Conservation (phyloP, 306 rosid genomes). For the Castanospermum australe region DNA sequence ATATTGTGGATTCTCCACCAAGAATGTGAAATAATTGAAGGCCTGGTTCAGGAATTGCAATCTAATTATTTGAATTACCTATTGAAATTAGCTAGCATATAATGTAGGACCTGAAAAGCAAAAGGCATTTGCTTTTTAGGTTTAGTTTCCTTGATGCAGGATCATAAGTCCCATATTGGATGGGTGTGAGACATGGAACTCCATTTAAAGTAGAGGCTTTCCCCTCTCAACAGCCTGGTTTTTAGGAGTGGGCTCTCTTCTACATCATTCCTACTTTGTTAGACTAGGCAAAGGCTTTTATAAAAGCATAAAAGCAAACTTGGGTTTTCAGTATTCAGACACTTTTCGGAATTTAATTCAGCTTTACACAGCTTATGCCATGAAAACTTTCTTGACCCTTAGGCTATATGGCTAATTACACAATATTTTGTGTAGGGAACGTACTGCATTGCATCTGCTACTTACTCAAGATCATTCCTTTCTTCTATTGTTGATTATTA, state of each 20-base stretch:
- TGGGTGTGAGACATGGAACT: no score
- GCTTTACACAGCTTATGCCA: not conserved
- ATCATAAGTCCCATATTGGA: no score
- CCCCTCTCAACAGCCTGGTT: no score
- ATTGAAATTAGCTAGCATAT: no score
- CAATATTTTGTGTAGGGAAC: not conserved
- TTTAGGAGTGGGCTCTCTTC: no score
- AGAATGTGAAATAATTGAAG: not conserved
- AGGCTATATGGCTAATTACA: not conserved
- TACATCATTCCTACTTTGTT: not conserved
- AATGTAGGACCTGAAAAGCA: not conserved
- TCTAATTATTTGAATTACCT: not conserved
- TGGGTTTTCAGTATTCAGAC: not conserved
- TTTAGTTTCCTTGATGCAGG: no score
- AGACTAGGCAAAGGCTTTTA: not conserved
- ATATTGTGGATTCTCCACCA: not conserved
- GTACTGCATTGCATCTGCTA: not conserved
- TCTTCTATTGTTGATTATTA: not conserved
- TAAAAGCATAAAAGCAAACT: not conserved
- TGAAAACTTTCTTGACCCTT: not conserved
- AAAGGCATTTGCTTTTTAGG: not conserved
- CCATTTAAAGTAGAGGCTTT: no score
- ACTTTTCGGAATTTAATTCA: not conserved
- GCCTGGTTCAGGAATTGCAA: not conserved
- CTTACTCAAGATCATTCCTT: not conserved